Evolutionary conservation across 768 basidiomycete species (phyloP), one percentile per base, ranked within the genome.

Genomic region (Hygrophorus russula): DNA sequence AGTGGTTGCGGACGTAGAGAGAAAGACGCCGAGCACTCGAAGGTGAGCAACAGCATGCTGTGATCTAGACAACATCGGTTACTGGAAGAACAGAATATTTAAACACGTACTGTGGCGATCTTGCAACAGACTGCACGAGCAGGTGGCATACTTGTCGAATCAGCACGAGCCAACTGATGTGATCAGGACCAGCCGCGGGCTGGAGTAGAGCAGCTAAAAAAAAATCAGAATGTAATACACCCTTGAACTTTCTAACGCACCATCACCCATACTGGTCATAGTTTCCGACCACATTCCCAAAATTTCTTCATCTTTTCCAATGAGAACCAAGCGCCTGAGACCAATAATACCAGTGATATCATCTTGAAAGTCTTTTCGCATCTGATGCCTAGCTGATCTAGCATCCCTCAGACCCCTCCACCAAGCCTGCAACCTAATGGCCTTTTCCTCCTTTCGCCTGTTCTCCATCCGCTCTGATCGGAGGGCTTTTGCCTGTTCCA

Each of bases 381-480:
- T 53, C n/a, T 70, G 58, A 30, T 47, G 53, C 51, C 71, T 67
- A 10, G 70, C 66, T 7, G 43, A 53, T 38, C 60, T 60, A 3
- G 62, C 64, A 41, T 73, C 71, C 27, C 52, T 51, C 4, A 62
- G 51, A 4, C 78, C 79, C 5, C 80, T 63, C 77, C 81, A 88
- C 75, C 73, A 82, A 13, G 75, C 70, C 54, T 89, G 87, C 18
- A 91, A 67, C 41, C 60, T 65, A 4, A 68, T 54, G 0, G 83
- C 82, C 36, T 63, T 70, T 18, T 85, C 82, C 36, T 72, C 67
- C 45, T 69, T 67, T 36, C 65, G 68, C 48, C 78, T 74, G 15
- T 63, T 62, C 41, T 74, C 72, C 20, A 69, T 61, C 24, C 86
- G 69, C 52, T 82, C 77, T 27, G 65, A 59, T 28, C 85, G 65